phyloP scores from a whole-genome alignment of 306 rosid species.

The Pyrus bretschneideri region DNA sequence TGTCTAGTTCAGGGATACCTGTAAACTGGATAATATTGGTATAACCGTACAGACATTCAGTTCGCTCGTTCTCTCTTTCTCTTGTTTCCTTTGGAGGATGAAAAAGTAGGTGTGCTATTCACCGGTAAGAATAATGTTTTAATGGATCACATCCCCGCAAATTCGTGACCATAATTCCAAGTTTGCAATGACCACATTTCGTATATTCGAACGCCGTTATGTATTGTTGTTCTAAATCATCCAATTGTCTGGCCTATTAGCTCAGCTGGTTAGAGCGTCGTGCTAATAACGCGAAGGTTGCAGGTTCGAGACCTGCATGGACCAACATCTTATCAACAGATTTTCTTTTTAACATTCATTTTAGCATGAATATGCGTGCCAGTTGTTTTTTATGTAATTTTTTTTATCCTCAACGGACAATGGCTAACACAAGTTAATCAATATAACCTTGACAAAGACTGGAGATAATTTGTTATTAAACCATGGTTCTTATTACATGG shows the following conservation, averaged over 20 bases:
- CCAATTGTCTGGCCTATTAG: background rate
- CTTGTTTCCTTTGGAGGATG: too few relatives aligned
- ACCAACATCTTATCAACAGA: background rate
- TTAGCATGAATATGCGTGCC: too few relatives aligned
- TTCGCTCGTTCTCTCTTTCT: too few relatives aligned
- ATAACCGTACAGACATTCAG: too few relatives aligned
- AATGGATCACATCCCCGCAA: too few relatives aligned
- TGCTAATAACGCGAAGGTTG: slow-evolving; percentile 15
- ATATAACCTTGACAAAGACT: background rate
- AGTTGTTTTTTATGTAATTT: too few relatives aligned
- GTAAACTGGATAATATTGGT: too few relatives aligned
- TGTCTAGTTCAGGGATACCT: too few relatives aligned
- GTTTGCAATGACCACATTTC: too few relatives aligned
- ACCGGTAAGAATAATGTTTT: too few relatives aligned
- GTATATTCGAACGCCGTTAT: background rate
- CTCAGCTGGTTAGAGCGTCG: slow-evolving; percentile 11
- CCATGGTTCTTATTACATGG: background rate
- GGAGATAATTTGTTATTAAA: background rate
- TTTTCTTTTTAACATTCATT: background rate
- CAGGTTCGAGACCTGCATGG: slow-evolving; percentile 20
- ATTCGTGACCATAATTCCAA: too few relatives aligned
- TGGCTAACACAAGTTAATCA: background rate
- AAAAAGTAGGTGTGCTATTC: too few relatives aligned
- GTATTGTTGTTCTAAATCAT: fast-evolving
- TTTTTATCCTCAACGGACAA: background rate